Conservation (phyloP, 441 rosid genomes). For the Gossypium trilobum region DNA sequence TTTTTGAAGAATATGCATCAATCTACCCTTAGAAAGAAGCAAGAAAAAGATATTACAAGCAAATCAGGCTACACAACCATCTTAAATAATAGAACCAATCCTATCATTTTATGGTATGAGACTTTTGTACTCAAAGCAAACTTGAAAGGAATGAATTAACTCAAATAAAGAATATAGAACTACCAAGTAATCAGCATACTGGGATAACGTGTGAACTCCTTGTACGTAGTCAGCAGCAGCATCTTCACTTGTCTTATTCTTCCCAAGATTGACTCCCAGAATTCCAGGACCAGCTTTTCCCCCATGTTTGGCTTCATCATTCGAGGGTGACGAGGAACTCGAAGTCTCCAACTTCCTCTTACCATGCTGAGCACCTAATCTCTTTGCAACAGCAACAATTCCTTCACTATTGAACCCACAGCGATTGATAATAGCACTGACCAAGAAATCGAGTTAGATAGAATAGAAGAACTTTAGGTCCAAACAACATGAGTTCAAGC, state of each 20-base stretch:
- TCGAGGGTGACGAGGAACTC: slow-evolving; percentile 42
- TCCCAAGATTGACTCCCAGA: slow-evolving; percentile 95
- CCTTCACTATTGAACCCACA: slow-evolving; percentile 98
- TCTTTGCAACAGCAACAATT: slow-evolving; percentile 84
- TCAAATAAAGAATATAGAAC: not conserved
- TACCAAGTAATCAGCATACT: slow-evolving; percentile 96
- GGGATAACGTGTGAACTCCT: slow-evolving; percentile 93
- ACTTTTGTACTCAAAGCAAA: not conserved
- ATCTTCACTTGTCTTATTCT: slow-evolving; percentile 92
- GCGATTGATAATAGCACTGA: slow-evolving; percentile 85
- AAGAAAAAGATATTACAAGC: not conserved
- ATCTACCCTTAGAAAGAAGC: not conserved
- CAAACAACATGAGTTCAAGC: not conserved
- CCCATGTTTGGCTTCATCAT: slow-evolving; percentile 59
- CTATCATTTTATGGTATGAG: not conserved
- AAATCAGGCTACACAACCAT: not conserved
- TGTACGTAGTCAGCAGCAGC: slow-evolving; percentile 89
- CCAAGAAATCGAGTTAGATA: slow-evolving; percentile 12
- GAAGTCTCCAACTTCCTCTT: slow-evolving; percentile 88
- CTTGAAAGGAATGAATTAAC: not conserved
- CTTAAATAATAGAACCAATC: not conserved
- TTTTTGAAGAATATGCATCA: not conserved
- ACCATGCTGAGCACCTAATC: slow-evolving; percentile 95
- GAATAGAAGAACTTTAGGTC: not conserved
- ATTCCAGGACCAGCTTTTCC: slow-evolving; percentile 99